These are phyloP conservation scores for Jacaranda copaia DNA, from an alignment of 257 asterid species.

Conservation along the genomic window DNA sequence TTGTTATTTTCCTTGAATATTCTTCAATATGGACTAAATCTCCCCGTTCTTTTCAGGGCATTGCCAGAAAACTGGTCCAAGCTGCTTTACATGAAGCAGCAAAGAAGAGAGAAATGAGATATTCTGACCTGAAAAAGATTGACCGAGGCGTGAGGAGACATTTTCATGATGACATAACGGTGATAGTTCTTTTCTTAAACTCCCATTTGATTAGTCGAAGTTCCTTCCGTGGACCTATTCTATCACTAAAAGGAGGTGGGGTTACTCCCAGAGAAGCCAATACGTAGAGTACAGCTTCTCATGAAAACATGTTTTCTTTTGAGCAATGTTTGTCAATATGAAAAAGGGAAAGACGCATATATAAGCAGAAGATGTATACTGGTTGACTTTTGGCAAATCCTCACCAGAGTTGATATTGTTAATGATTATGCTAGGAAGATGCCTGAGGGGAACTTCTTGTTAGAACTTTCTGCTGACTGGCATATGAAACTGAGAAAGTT, in stretches of 20 bases:
- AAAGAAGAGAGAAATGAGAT: constrained; percentile 81
- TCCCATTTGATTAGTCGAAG: constrained; percentile 57
- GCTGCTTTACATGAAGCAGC: constrained; percentile 76
- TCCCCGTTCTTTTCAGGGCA: constrained; percentile 59
- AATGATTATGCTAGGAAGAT: constrained; percentile 60
- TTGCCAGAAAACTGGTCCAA: constrained; percentile 68
- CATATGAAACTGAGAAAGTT: constrained; percentile 55
- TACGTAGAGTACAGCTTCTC: constrained; percentile 32
- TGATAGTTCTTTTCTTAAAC: constrained; percentile 69
- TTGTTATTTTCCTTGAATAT: not conserved
- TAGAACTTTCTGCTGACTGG: constrained; percentile 41
- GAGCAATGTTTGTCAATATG: constrained; percentile 3
- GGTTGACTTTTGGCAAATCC: constrained; percentile 35
- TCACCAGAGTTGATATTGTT: constrained; percentile 39
- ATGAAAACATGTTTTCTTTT: constrained; percentile 24
- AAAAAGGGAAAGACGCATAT: not conserved
- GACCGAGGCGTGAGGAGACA: constrained; percentile 79
- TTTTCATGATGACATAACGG: constrained; percentile 83
- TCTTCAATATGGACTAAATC: not conserved
- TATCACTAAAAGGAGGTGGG: constrained; percentile 65
- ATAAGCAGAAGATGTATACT: constrained; percentile 34
- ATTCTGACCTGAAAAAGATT: constrained; percentile 68
- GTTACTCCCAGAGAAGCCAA: constrained; percentile 41
- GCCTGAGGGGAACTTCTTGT: constrained; percentile 29
- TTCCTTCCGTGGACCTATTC: constrained; percentile 48